Evolutionary conservation across 768 basidiomycete species (phyloP), one percentile per base, ranked within the genome.

Genomic region (Hygrocybe punicea): DNA sequence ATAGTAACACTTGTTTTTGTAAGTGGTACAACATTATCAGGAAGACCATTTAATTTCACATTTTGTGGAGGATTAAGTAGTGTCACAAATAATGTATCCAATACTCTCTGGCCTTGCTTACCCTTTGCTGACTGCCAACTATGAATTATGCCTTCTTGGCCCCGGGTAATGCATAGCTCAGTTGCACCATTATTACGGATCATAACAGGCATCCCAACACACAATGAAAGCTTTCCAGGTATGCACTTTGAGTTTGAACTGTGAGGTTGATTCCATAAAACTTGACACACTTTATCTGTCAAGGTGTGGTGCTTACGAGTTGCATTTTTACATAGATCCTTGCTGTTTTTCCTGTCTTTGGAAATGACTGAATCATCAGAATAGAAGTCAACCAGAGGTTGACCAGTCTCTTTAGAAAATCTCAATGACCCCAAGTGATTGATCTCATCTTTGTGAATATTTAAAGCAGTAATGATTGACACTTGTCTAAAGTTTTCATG

Each of bases 381-480:
- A n/a, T n/a, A n/a, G n/a, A 73, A 71, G 16, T 64, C 48, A 4
- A 34, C 36, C 0, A 74, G 47, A 1, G 29, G 8, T 29, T 29
- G 29, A 21, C 16, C 58, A 70, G 71, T 67, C 17, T 76, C 74
- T 16, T 34, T 11, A 6, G 76, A 70, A 69, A 75, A 79, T 16
- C 68, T 56, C n/a, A n/a, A n/a, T n/a, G n/a, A n/a, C n/a, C n/a
- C n/a, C n/a, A n/a, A n/a, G n/a, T n/a, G n/a, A n/a, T n/a, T n/a
- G n/a, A n/a, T n/a, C n/a, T n/a, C n/a, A n/a, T n/a, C n/a, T n/a
- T n/a, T n/a, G n/a, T n/a, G n/a, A n/a, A n/a, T n/a, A n/a, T n/a
- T n/a, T n/a, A n/a, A n/a, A n/a, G n/a, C n/a, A n/a, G n/a, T n/a
- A n/a, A n/a, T n/a, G n/a, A n/a, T n/a, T n/a, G n/a, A n/a, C n/a